phyloP scores from a whole-genome alignment of 176 grass and related monocot genomes.

The Bothriochloa decipiens region DNA sequence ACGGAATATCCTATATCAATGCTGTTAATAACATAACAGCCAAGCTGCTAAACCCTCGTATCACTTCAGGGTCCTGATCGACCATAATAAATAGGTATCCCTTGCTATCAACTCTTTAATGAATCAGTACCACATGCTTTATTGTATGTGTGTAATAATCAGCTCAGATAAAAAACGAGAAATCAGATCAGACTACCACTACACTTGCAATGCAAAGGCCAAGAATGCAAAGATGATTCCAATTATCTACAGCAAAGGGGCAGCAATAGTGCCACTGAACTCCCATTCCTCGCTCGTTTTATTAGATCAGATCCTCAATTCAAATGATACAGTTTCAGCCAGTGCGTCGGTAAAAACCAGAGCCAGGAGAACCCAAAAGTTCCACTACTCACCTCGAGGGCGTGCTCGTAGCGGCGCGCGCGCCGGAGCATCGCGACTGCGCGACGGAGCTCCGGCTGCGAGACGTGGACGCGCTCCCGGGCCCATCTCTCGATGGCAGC shows the following conservation, averaged over 20 bases:
- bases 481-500: constrained; percentile 53
- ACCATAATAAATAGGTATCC: no score
- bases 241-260: no score
- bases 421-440: constrained; percentile 47
- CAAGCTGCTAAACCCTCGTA: no score
- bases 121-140: neutral
- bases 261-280: no score
- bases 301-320: neutral
- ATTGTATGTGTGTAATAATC: neutral
- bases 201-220: no score
- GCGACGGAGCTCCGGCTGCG: constrained; percentile 42
- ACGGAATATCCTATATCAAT: neutral
- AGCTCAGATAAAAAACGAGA: neutral
- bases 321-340: neutral
- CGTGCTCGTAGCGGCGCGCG: constrained; percentile 57
- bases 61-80: no score
- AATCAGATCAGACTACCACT: no score
- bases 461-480: constrained; percentile 39
- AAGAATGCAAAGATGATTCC: no score
- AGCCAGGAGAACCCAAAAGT: neutral
- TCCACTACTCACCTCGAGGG: constrained; percentile 58
- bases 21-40: no score
- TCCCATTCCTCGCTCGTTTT: no score
- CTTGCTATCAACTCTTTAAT: no score
- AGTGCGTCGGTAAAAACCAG: neutral